Evolutionary conservation across 1,284 basidiomycete genomes (phyloP), one percentile per base, ranked within the genome.

Genomic region (Exobasidium cylindrosporum): DNA sequence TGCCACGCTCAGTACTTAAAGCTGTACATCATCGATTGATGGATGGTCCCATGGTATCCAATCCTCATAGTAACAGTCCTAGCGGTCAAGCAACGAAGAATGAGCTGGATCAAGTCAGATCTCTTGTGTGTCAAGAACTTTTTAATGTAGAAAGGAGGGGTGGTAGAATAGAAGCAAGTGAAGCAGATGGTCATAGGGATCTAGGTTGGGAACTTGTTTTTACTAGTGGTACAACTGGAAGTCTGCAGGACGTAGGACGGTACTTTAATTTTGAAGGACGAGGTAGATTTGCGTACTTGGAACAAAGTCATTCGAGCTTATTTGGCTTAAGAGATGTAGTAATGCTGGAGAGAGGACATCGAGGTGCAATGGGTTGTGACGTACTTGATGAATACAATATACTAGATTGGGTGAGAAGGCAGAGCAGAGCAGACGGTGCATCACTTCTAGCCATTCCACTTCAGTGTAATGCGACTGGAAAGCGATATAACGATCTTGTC

Each of bases 381-480:
- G 26, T 23, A 23, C 6, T 10, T 43, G 14, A n/a, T 3, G 47
- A 50, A 13, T 13, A 28, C 4, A 28, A 23, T 21, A 24, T 50
- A 3, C 2, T 50, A 13, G 47, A 50, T 50, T 50, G 47, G 47
- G 47, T 50, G 2, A 50, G 21, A 24, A 4, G 13, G 4, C 26
- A 21, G n/a, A 6, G 5, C 13, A 10, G 10, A 10, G 46, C 14
- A 24, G 26, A 21, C 14, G 47, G 47, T 6, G 17, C 23, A 2
- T 40, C 54, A 1, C 53, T 72, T 4, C 44, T 68, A 2, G 69
- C 64, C 6, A 45, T 72, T n/a, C 72, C 72, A 3, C 44, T 72
- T 30, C 72, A 73, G 46, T 73, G 72, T 62, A 73, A 73, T 40
- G 69, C 72, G 2, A 68, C 72, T 1, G 72, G 72, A 3, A 45